Base-by-base conservation (phyloP, 805 yeast species). In the Debaryomyces tyrocola region DNA sequence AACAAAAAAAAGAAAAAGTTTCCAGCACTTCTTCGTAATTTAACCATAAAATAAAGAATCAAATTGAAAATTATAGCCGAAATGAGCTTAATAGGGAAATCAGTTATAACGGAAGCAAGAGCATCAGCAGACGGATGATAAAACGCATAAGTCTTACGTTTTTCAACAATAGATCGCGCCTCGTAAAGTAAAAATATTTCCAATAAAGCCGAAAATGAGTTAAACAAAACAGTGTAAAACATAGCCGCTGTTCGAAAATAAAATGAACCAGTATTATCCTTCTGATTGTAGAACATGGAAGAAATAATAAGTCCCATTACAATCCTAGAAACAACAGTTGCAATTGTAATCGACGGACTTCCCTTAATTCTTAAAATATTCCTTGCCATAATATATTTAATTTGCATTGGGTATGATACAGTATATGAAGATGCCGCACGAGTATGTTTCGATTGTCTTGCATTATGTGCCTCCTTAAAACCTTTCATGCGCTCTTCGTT, bases 161-260 rank as follows among this genome's bases (percentile, higher is more conserved):
- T n/a, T n/a, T n/a, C n/a, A n/a, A n/a, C n/a, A n/a, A n/a, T n/a
- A n/a, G n/a, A n/a, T n/a, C n/a, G n/a, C n/a, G n/a, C n/a, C n/a
- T 79, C 83, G 56, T 68, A 81, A 21, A 79, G 55, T 1, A 80
- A 56, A 63, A 79, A 67, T 47, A 82, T 44, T 38, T 82, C 87
- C 56, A 81, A 67, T 48, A 82, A 58, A 14, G 84, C 80, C 12
- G 82, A 69, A 55, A 82, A 11, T n/a, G 85, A 82, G 58, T 82
- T 82, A 62, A 81, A 82, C 58, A 82, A 68, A 37, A 79, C 74
- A 20, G 85, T 83, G 60, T 84, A 83, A 66, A 85, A 86, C 73
- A 85, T 68, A 40, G 84, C 75, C 33, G 88, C 80, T 55, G 82
- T 77, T 58, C 89, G 69, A 55, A 64, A 70, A 59, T 74, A 80